Percentiles rank a stretch among this genome's conserved stretches.
Evolutionary conservation across 805 yeast species (phyloP).

Genomic region (Yamadazyma scolyti): DNA sequence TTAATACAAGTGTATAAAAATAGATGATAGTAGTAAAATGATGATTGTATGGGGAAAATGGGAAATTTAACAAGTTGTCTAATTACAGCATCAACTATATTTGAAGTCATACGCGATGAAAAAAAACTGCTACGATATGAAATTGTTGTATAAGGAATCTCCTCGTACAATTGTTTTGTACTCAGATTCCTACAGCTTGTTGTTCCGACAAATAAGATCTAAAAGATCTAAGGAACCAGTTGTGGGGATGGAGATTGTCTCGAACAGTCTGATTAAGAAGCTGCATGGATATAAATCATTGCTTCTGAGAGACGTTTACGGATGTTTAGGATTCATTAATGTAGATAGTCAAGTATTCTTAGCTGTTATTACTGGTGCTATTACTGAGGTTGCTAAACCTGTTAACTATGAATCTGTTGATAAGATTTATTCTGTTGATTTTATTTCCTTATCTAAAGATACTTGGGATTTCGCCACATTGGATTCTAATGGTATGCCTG

Average conservation of each 20-base stretch:
- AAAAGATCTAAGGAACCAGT: slow-evolving; percentile 16
- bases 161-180: slow-evolving; percentile 28
- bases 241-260: slow-evolving; percentile 44
- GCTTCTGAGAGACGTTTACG: slow-evolving; percentile 43
- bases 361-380: slow-evolving; percentile 73
- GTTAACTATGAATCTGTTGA: slow-evolving; percentile 75
- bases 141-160: slow-evolving; percentile 25
- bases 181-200: slow-evolving; percentile 27
- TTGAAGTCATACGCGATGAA: too few species aligned
- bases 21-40: too few species aligned
- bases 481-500: slow-evolving; percentile 66
- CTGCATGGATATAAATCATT: slow-evolving; percentile 35
- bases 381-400: slow-evolving; percentile 74
- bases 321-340: slow-evolving; percentile 79
- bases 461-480: slow-evolving; percentile 79
- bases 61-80: too few species aligned
- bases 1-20: too few species aligned
- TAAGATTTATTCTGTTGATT: slow-evolving; percentile 81
- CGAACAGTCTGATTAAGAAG: slow-evolving; percentile 32
- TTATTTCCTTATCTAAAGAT: slow-evolving; percentile 65
- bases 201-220: slow-evolving; percentile 20
- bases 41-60: too few species aligned
- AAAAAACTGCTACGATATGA: slow-evolving; percentile 22
- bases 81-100: too few species aligned
- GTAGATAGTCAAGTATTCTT: slow-evolving; percentile 66